These are phyloP conservation scores for Amphibolis antarctica DNA, from an alignment of 106 monocot species.

Conservation along the genomic window DNA sequence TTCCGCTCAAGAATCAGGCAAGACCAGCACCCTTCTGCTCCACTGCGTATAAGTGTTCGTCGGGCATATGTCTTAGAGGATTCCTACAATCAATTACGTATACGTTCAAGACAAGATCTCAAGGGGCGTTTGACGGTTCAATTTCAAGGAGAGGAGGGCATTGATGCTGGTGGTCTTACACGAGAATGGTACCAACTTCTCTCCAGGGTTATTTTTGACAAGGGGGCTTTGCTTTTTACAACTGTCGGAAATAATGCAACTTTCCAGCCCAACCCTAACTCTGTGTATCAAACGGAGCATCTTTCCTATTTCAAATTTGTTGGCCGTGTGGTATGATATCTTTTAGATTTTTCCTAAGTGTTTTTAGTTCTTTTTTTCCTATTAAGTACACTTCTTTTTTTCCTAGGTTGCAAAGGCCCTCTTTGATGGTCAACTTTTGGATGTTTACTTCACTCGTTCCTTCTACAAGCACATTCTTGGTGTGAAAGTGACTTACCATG, in stretches of 20 bases:
- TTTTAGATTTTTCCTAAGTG: neutral
- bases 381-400: neutral
- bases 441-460: constrained; percentile 97
- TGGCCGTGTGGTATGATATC: constrained; percentile 77
- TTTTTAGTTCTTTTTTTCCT: constrained; percentile 1
- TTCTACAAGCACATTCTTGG: constrained; percentile 99
- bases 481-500: constrained; percentile 93
- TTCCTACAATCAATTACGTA: constrained; percentile 88
- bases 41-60: constrained; percentile 81
- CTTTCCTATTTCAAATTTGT: constrained; percentile 98
- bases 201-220: constrained; percentile 94
- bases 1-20: constrained; percentile 91
- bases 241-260: constrained; percentile 95
- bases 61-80: constrained; percentile 94
- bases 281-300: constrained; percentile 96
- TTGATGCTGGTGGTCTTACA: constrained; percentile 98
- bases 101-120: constrained; percentile 83
- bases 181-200: constrained; percentile 92
- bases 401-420: constrained; percentile 89
- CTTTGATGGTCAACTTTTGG: constrained; percentile 91
- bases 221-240: constrained; percentile 90
- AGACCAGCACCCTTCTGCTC: constrained; percentile 88
- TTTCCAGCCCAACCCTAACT: constrained; percentile 97
- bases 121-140: constrained; percentile 89
- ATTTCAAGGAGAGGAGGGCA: constrained; percentile 99